A percentile compares a stretch with the other conserved stretches of the same genome.
Conservation (phyloP, 108 stramenopile species). For the Aurantiochytrium sp. region DNA sequence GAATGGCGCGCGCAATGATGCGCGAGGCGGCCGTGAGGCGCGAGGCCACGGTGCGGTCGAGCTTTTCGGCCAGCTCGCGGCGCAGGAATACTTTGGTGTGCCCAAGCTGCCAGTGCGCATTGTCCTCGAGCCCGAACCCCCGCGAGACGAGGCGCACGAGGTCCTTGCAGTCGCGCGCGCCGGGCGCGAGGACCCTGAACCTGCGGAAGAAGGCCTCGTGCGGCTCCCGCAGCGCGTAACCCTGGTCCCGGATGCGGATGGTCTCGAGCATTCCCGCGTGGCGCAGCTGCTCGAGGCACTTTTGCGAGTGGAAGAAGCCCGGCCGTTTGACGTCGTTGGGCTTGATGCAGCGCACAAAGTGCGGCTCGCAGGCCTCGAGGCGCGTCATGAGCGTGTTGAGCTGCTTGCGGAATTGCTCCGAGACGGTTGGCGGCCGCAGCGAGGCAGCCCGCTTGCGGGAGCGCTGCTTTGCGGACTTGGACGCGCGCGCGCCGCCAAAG, state of each 20-base stretch:
- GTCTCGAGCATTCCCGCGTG: conserved; percentile 99
- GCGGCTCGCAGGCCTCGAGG: conserved; percentile 76
- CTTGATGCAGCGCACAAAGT: conserved; percentile 87
- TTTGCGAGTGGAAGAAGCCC: conserved; percentile 65
- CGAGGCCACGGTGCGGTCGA: neutral
- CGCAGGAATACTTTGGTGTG: conserved; percentile 24
- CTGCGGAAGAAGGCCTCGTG: conserved; percentile 76
- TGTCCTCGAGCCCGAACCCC: neutral
- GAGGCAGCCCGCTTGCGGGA: conserved; percentile 7
- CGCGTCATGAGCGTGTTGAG: conserved; percentile 71
- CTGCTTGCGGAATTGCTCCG: conserved; percentile 76
- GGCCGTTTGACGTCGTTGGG: conserved; percentile 73
- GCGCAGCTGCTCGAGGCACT: conserved; percentile 75
- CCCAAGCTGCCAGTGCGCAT: neutral
- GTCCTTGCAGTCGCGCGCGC: neutral
- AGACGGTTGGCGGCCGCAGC: conserved; percentile 51
- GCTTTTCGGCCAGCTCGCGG: neutral
- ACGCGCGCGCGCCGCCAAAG: neutral
- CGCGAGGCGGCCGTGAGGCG: conserved; percentile 6
- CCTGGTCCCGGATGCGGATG: conserved; percentile 86
- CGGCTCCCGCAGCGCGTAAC: conserved; percentile 79
- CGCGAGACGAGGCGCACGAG: neutral
- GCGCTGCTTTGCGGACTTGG: conserved; percentile 19
- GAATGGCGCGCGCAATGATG: neutral
- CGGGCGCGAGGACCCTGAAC: conserved; percentile 63